These are phyloP conservation scores for Fraxinus quadrangulata DNA, from an alignment of 257 asterid species.

Conservation along the genomic window DNA sequence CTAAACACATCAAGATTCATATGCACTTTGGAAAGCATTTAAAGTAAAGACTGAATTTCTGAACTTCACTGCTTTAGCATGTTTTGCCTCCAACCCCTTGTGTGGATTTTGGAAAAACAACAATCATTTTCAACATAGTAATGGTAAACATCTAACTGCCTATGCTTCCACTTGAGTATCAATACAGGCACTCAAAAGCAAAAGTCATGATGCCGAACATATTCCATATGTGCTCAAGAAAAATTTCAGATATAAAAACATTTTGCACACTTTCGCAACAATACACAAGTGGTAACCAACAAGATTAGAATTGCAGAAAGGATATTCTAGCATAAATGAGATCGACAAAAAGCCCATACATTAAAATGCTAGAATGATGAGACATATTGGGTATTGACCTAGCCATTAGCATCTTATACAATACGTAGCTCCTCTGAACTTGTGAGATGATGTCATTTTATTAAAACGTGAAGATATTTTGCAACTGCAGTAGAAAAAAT, in stretches of 20 bases:
- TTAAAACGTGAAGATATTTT: background rate
- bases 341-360: background rate
- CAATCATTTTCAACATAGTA: background rate
- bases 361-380: background rate
- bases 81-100: background rate
- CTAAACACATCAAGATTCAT: background rate
- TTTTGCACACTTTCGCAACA: background rate
- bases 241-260: background rate
- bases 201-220: background rate
- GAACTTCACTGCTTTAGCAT: background rate
- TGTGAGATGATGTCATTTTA: background rate
- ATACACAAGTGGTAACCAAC: background rate
- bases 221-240: background rate
- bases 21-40: background rate
- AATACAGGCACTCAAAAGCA: background rate
- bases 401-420: background rate
- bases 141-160: background rate
- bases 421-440: background rate
- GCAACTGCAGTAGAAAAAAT: slow-evolving; percentile 1
- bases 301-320: background rate
- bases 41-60: background rate
- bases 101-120: background rate
- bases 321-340: background rate
- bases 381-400: background rate
- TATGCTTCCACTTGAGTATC: background rate